Base-by-base conservation (phyloP, 208 protist species). In the Leishmania arabica region DNA sequence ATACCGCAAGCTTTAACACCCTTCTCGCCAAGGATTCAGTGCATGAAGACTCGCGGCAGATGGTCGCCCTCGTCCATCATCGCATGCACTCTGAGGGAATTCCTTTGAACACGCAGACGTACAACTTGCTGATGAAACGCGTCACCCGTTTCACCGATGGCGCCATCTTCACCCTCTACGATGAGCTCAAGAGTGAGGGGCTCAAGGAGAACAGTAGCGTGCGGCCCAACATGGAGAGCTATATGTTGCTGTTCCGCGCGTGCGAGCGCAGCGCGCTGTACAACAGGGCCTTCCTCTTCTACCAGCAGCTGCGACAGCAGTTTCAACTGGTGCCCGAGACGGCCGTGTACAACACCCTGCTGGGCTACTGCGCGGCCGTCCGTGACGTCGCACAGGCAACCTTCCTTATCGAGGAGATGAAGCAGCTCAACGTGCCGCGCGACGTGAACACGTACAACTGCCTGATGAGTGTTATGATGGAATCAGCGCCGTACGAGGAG, bases 401-500 rank as follows among this genome's bases (percentile, higher is more conserved):
- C 21, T 97, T 96, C 74, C 90, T 98, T 77, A 72, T 98, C 21
- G 92, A 97, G 70, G 96, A 98, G 81, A 98, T 98, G 96, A 93
- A 95, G 70, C 71, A 90, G n/a, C 79, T 91, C 40, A 75, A 83
- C 15, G 89, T 97, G 4, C 79, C 65, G 60, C 88, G 89, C 60
- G 90, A 97, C 76, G 89, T 93, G 19, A 95, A 97, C 86, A 98
- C 96, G 62, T 98, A 97, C 88, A 98, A 98, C 84, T 97, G 93
- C 78, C 83, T 96, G 64, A 96, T 98, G 90, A 97, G 92, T 82
- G 90, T 94, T n/a, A 86, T 98, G 72, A 86, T 91, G 42, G 91
- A 93, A 11, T 89, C 85, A 19, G 92, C 93, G 4, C 96, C 96
- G n/a, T 97, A 97, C 85, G 83, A 85, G 40, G 92, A 97, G 75